phyloP scores from a whole-genome alignment of 2,329 filamentous ascomycete genomes.

The Periconia digitata region DNA sequence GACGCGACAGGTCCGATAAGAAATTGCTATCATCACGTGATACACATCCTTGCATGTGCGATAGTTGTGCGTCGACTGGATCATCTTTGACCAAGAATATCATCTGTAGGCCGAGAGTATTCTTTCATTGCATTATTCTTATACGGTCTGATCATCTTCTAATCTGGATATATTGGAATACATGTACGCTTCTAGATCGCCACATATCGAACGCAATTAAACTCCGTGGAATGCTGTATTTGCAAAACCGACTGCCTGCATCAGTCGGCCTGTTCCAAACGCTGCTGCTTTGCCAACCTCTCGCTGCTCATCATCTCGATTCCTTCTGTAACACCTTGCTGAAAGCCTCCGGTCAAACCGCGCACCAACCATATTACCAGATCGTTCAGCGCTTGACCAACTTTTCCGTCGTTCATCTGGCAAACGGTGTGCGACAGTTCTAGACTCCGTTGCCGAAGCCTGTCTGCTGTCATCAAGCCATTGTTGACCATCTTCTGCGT shows the following conservation, averaged over 20 bases:
- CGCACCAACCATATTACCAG: slow-evolving; percentile 63
- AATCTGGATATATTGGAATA: too few species aligned
- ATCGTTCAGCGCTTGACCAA: slow-evolving; percentile 62
- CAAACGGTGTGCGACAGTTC: slow-evolving; percentile 58
- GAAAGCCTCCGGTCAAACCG: slow-evolving; percentile 66
- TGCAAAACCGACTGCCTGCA: background rate
- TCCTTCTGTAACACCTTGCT: slow-evolving; percentile 63
- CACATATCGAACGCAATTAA: too few species aligned
- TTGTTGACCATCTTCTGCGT: slow-evolving; percentile 59
- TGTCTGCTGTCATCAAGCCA: slow-evolving; percentile 56
- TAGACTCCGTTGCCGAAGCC: slow-evolving; percentile 55
- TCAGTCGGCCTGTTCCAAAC: slow-evolving; percentile 10
- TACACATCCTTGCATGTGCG: background rate
- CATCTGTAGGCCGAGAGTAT: background rate
- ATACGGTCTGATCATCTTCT: too few species aligned
- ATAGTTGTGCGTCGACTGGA: too few species aligned
- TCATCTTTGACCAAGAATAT: too few species aligned
- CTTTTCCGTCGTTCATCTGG: slow-evolving; percentile 64
- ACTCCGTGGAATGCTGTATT: background rate
- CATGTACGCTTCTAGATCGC: too few species aligned
- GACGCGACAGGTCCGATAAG: too few species aligned
- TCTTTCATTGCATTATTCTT: too few species aligned
- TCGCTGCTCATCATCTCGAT: slow-evolving; percentile 50
- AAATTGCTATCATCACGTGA: slow-evolving; percentile 22
- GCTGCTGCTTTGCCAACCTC: slow-evolving; percentile 4